These are phyloP conservation scores for Malassezia caprae DNA, from an alignment of 1,284 basidiomycete genomes.

Conservation along the genomic window DNA sequence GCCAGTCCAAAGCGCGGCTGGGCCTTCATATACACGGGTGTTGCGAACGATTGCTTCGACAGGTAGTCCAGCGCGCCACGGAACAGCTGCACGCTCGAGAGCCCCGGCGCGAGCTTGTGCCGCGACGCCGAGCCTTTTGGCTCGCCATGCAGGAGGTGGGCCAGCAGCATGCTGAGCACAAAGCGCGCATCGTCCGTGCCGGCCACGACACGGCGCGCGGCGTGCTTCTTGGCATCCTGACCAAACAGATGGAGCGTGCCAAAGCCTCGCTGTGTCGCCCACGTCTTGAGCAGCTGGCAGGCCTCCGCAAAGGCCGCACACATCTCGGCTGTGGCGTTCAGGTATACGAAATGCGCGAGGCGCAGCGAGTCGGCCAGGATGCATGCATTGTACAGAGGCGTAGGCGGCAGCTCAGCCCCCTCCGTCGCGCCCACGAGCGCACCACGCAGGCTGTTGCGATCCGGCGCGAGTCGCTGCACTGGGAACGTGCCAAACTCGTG, in stretches of 20 bases:
- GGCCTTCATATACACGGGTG: conserved; percentile 58
- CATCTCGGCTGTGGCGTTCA: conserved; percentile 59
- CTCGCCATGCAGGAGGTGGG: conserved; percentile 47
- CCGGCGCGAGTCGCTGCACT: conserved; percentile 61
- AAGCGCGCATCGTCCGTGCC: conserved; percentile 57
- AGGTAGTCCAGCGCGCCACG: conserved; percentile 68
- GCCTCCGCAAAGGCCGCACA: conserved; percentile 65
- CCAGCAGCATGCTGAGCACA: conserved; percentile 51
- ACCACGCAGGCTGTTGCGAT: conserved; percentile 52
- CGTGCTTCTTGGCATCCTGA: conserved; percentile 12
- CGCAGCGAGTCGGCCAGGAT: conserved; percentile 62
- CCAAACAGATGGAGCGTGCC: conserved; percentile 49
- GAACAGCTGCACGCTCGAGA: conserved; percentile 79
- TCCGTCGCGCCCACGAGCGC: conserved; percentile 4
- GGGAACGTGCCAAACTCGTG: conserved; percentile 58
- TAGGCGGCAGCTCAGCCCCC: conserved; percentile 43
- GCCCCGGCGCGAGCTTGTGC: conserved; percentile 56
- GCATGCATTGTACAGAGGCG: conserved; percentile 69
- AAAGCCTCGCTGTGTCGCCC: conserved; percentile 81
- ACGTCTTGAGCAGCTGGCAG: conserved; percentile 68
- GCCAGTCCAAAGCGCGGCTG: conserved; percentile 30
- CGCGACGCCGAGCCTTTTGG: conserved; percentile 49
- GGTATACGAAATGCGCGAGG: conserved; percentile 60
- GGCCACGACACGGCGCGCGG: conserved; percentile 23
- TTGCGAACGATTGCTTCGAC: conserved; percentile 59